These are phyloP conservation scores for Fraxinus nigra DNA, from an alignment of 305 asterid species.

Conservation along the genomic window DNA sequence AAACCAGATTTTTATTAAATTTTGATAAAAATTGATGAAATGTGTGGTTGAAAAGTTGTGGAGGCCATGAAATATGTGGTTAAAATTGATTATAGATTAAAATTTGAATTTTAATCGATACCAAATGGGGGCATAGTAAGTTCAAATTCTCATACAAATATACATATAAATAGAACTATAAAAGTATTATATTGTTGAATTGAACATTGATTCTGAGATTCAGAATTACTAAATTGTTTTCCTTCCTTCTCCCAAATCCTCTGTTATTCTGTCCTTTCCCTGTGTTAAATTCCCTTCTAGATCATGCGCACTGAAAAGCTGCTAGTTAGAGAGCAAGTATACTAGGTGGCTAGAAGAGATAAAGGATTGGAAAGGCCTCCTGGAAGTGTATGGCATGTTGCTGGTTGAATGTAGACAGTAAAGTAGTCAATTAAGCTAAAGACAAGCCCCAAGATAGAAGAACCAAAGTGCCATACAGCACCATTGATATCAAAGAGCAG, in stretches of 20 bases:
- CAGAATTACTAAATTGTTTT: background rate
- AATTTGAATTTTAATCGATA: no score
- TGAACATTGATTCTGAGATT: background rate
- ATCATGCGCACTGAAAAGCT: background rate
- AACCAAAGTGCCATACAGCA: conserved; percentile 13
- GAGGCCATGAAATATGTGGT: background rate
- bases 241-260: background rate
- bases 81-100: no score
- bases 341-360: background rate
- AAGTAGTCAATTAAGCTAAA: background rate
- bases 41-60: background rate
- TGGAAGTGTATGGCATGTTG: background rate
- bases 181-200: background rate
- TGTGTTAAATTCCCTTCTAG: background rate
- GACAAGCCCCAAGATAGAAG: background rate
- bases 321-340: background rate
- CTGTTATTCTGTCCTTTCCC: background rate
- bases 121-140: background rate
- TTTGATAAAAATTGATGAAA: background rate
- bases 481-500: background rate
- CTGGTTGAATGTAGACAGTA: background rate
- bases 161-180: background rate
- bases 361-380: background rate
- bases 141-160: background rate
- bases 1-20: background rate